Evolutionary conservation across 768 basidiomycete species (phyloP).

Genomic region (Lactarius indigo): DNA sequence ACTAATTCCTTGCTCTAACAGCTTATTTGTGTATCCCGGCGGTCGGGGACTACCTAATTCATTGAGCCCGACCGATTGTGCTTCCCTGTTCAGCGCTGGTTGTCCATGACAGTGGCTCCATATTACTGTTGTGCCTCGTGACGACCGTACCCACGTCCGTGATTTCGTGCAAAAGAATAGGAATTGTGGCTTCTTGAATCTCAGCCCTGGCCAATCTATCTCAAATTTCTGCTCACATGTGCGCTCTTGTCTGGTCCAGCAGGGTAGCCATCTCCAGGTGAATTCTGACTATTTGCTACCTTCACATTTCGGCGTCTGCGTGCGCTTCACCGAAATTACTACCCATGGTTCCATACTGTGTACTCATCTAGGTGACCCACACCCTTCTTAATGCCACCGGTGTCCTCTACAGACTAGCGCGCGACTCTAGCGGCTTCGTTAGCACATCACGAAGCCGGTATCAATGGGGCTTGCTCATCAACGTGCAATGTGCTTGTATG

Average conservation of each 20-base stretch:
- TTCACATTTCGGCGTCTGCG: background rate
- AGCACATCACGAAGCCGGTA: too few relatives aligned
- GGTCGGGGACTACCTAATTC: background rate
- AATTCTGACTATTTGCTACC: background rate
- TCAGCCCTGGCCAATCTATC: background rate
- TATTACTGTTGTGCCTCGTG: background rate
- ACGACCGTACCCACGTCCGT: background rate
- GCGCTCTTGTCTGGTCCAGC: background rate
- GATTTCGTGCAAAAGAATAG: background rate
- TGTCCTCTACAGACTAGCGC: background rate
- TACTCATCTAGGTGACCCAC: background rate
- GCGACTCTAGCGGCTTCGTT: background rate
- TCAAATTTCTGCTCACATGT: background rate
- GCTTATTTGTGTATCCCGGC: background rate
- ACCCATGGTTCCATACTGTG: too few relatives aligned
- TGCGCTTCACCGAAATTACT: background rate
- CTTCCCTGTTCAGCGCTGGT: background rate
- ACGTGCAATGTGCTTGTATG: background rate
- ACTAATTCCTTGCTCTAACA: background rate
- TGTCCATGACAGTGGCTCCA: background rate
- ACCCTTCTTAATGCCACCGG: background rate
- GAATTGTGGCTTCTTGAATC: background rate
- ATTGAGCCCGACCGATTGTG: background rate
- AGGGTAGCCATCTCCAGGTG: background rate
- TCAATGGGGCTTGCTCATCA: background rate